Evolutionary conservation across 1,284 basidiomycete genomes (phyloP).

Genomic region (Cutaneotrichosporon arboriforme): DNA sequence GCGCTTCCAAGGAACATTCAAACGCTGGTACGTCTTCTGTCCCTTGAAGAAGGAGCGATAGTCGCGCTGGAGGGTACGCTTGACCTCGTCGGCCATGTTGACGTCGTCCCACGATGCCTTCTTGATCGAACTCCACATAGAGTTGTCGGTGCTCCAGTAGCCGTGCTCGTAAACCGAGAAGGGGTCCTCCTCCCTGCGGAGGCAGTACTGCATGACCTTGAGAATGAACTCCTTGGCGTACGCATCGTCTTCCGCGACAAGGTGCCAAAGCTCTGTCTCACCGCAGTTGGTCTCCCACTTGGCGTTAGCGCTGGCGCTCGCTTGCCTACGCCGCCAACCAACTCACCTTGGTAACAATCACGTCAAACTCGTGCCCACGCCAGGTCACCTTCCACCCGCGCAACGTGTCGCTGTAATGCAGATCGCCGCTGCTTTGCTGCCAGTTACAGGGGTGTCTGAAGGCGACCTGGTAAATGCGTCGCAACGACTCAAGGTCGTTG

Average conservation of each 20-base stretch:
- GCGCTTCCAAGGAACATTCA: conserved; percentile 72
- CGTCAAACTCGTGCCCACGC: conserved; percentile 22
- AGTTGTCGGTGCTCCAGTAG: conserved; percentile 60
- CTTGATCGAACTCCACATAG: conserved; percentile 64
- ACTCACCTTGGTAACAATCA: conserved; percentile 29
- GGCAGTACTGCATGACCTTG: conserved; percentile 53
- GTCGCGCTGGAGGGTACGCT: conserved; percentile 62
- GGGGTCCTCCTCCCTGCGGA: conserved; percentile 57
- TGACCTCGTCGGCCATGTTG: conserved; percentile 66
- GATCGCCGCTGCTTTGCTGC: conserved; percentile 23
- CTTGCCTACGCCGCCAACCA: too few species aligned
- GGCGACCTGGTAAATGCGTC: conserved; percentile 13
- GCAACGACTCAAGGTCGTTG: conserved; percentile 17
- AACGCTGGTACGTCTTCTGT: conserved; percentile 62
- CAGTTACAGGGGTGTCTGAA: conserved; percentile 17
- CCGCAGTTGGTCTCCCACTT: too few species aligned
- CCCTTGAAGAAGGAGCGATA: conserved; percentile 70
- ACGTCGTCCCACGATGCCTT: conserved; percentile 53
- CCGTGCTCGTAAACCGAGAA: conserved; percentile 70
- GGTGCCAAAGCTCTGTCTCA: conserved; percentile 27
- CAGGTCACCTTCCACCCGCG: conserved; percentile 26
- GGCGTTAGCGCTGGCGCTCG: too few species aligned
- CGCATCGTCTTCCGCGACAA: conserved; percentile 51
- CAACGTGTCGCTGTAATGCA: conserved; percentile 18
- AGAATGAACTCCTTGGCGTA: conserved; percentile 55